A percentile compares a stretch with the other conserved stretches of the same genome.
Evolutionary conservation across 768 basidiomycete genomes (phyloP).

Genomic region (Coprinopsis strossmayeri): DNA sequence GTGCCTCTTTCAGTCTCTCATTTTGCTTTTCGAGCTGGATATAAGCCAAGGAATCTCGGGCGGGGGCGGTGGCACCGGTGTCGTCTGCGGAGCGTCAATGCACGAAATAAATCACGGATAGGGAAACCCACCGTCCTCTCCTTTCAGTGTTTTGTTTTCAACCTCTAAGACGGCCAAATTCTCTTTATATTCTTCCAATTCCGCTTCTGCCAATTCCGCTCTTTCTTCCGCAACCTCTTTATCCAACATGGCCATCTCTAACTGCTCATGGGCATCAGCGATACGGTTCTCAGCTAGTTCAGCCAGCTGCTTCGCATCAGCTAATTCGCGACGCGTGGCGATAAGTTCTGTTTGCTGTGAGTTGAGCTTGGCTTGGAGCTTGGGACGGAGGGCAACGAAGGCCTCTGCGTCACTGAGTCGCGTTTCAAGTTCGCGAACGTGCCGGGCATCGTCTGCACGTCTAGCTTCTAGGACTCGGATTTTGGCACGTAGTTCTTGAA

Average conservation of each 20-base stretch:
- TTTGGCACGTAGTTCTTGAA: slow-evolving; percentile 79
- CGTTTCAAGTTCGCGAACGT: slow-evolving; percentile 77
- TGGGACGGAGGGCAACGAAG: slow-evolving; percentile 80
- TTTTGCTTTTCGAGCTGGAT: slow-evolving; percentile 96
- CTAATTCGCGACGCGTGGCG: slow-evolving; percentile 65
- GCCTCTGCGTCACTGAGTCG: slow-evolving; percentile 81
- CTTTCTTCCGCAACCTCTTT: slow-evolving; percentile 96
- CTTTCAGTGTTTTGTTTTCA: slow-evolving; percentile 71
- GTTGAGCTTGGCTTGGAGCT: slow-evolving; percentile 83
- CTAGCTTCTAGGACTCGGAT: slow-evolving; percentile 81
- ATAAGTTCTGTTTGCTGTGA: slow-evolving; percentile 76
- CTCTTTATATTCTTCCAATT: slow-evolving; percentile 77
- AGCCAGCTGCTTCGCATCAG: slow-evolving; percentile 71
- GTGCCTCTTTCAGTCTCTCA: slow-evolving; percentile 89
- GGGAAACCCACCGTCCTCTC: slow-evolving; percentile 32
- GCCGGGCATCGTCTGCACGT: slow-evolving; percentile 80
- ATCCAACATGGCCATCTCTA: slow-evolving; percentile 94
- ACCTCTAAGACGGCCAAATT: slow-evolving; percentile 73
- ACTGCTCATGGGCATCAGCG: slow-evolving; percentile 77
- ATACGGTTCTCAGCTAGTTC: slow-evolving; percentile 64
- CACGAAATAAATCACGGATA: slow-evolving; percentile 10
- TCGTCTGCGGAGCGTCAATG: slow-evolving; percentile 7
- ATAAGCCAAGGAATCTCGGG: slow-evolving; percentile 58
- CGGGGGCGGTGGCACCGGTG: slow-evolving; percentile 24
- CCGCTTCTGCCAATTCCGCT: slow-evolving; percentile 71